Evolutionary conservation across 768 basidiomycete species (phyloP).

Genomic region (Udeniomyces megalosporus): DNA sequence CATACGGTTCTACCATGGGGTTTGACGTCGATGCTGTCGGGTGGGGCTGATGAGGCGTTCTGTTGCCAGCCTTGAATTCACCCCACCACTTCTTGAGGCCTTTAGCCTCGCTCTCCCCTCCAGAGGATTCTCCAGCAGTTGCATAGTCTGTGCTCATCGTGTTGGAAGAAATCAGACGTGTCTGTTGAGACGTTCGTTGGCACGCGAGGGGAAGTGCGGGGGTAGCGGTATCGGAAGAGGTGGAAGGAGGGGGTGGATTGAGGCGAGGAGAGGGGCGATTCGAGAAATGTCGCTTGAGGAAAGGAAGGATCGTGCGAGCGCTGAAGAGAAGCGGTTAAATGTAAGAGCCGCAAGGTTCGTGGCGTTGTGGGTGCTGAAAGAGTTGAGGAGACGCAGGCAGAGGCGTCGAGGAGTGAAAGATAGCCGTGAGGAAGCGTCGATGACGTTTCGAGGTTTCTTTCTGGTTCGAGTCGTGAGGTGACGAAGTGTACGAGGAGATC

Average conservation of each 20-base stretch:
- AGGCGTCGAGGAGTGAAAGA: not conserved
- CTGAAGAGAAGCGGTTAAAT: not conserved
- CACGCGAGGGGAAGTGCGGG: not conserved
- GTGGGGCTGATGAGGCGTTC: no score
- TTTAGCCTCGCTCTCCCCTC: slow-evolving; percentile 5
- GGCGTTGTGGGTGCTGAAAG: not conserved
- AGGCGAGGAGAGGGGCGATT: not conserved
- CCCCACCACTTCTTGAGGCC: slow-evolving; percentile 14
- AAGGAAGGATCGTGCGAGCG: not conserved
- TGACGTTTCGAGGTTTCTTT: not conserved
- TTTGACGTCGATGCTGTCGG: not conserved
- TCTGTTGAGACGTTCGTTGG: not conserved
- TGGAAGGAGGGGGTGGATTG: not conserved
- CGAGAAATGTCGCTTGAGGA: not conserved
- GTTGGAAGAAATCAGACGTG: not conserved
- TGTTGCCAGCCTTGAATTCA: slow-evolving; percentile 12
- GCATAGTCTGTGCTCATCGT: not conserved
- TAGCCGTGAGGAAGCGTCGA: not conserved
- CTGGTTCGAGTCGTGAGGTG: not conserved
- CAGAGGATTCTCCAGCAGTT: slow-evolving; percentile 7
- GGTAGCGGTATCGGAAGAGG: not conserved
- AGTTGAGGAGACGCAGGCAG: not conserved
- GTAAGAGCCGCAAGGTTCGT: not conserved
- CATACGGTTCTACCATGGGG: not conserved
- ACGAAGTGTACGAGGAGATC: not conserved